Percentiles rank a stretch among this genome's conserved stretches.
phyloP scores from a whole-genome alignment of 2,329 filamentous ascomycete genomes.

The Pseudogymnoascus sp. region DNA sequence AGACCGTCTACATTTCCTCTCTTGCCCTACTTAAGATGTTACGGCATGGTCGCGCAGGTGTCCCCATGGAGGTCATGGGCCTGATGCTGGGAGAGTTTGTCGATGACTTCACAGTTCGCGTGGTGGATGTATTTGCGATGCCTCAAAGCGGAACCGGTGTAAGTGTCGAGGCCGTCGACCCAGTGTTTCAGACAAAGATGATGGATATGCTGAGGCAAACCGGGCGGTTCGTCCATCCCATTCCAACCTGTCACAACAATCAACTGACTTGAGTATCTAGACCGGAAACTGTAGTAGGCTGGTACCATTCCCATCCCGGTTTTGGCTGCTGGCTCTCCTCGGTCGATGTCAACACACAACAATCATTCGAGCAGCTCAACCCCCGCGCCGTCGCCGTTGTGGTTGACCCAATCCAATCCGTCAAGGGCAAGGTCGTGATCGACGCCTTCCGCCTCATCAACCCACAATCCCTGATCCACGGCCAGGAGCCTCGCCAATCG shows the following conservation, averaged over 20 bases:
- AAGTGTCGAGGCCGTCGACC: conserved; percentile 95
- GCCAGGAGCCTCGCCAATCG: conserved; percentile 93
- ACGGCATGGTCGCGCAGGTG: conserved; percentile 90
- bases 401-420: conserved; percentile 96
- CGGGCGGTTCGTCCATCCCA: conserved; percentile 57
- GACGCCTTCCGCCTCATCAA: conserved; percentile 98
- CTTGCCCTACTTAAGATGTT: conserved; percentile 97
- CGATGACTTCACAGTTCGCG: conserved; percentile 95
- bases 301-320: conserved; percentile 98
- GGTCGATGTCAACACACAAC: conserved; percentile 98
- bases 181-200: conserved; percentile 99
- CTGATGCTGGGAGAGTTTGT: conserved; percentile 98
- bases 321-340: conserved; percentile 99
- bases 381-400: conserved; percentile 95
- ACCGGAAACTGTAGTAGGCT: conserved; percentile 94
- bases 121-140: conserved; percentile 99
- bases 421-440: conserved; percentile 99
- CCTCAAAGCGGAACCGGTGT: conserved; percentile 97
- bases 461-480: conserved; percentile 94
- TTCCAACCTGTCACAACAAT: conserved; percentile 7
- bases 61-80: conserved; percentile 99
- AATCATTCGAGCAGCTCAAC: conserved; percentile 98
- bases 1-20: conserved; percentile 98
- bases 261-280: conserved; percentile 36
- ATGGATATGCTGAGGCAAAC: conserved; percentile 99